Evolutionary conservation across 2,329 filamentous ascomycete genomes (phyloP), one percentile per base, ranked within the genome.

Genomic region (Aspergillus versicolor): DNA sequence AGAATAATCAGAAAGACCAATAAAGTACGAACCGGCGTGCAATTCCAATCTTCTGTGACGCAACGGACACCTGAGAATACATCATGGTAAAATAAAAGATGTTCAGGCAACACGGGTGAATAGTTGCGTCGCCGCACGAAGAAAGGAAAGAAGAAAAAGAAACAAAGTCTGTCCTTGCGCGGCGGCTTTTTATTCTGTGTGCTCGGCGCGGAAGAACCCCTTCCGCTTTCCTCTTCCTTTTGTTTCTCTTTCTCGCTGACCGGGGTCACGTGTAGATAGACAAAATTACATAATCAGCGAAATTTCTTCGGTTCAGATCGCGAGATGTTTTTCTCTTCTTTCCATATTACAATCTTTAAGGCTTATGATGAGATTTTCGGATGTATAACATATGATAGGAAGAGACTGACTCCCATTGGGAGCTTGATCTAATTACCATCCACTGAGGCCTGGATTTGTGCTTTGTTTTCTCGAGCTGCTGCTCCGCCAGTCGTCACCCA

Each of bases 71-170:
- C 86, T 86, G 77, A 75, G 67, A 58, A 71, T 73, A 78, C 80
- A 82, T 77, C 75, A 80, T 61, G 73, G 64, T n/a, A 19, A 51
- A 63, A 69, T 72, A 69, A 79, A 79, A 80, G 73, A 77, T 77
- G 87, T 81, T 81, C 84, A 87, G 89, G 88, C 88, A 92, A 92
- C 88, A 90, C 86, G 88, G 88, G 85, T 83, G 84, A 84, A 79
- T 37, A 78, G 83, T 87, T 82, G 85, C 87, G 85, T 86, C 86
- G 88, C 89, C 88, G 88, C 89, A 92, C 88, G 81, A 90, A 82
- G 85, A 83, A 82, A 78, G 79, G 81, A 84, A 84, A 77, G 71
- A 75, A 69, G 77, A 77, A 78, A 74, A 75, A 71, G 24, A 75
- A 64, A 57, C 62, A 68, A 60, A 24, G 2, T 11, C 46, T n/a